Evolutionary conservation across 2,329 filamentous ascomycete genomes (phyloP), one percentile per base, ranked within the genome.

Genomic region (Macrophomina phaseolina): DNA sequence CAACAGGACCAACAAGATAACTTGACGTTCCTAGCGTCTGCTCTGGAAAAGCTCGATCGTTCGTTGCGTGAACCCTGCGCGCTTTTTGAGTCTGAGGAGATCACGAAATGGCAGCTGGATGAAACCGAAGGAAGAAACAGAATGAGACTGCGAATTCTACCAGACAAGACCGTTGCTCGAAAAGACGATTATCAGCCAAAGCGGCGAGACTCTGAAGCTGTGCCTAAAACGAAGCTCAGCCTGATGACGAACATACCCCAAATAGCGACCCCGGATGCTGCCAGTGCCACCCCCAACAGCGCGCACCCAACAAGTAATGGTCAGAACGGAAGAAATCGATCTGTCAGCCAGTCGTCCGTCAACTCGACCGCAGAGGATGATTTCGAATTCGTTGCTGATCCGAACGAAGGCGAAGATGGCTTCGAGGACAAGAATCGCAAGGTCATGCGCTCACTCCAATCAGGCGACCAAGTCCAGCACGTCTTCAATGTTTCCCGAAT

Each of bases 351-450:
- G n/a, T 77, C 80, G 1, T 73, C 81, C 4, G 77, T 74, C 0
- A 73, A 76, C 5, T 81, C 80, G 3, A 81, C 78, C 45, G 77
- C 89, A 0, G 95, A 97, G 67, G 95, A 98, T 53, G 96, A 96
- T 71, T 99, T 97, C 74, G 95, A 99, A 79, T 88, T 99, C 70
- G 90, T 99, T 6, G 94, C 98, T 68, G 94, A 97, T 68, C 94
- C 94, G 0, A 93, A 93, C 73, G 91, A 94, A 66, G 88, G 91
- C 48, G 87, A 92, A 32, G 93, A 95, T 71, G 90, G 89, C 1
- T 96, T 96, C 69, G 96, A 99, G 78, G 96, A 99, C 78, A 98
- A 97, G 82, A 98, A 99, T 74, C 88, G 96, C 52, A 97, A 97
- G 78, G 94, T 99, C 52, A 96, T 98, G 93, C 88, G 95, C 62